Percentiles rank a stretch among this genome's conserved stretches.
These are phyloP conservation scores for Hibiscus trionum DNA, from an alignment of 345 rosid species.

Conservation along the genomic window DNA sequence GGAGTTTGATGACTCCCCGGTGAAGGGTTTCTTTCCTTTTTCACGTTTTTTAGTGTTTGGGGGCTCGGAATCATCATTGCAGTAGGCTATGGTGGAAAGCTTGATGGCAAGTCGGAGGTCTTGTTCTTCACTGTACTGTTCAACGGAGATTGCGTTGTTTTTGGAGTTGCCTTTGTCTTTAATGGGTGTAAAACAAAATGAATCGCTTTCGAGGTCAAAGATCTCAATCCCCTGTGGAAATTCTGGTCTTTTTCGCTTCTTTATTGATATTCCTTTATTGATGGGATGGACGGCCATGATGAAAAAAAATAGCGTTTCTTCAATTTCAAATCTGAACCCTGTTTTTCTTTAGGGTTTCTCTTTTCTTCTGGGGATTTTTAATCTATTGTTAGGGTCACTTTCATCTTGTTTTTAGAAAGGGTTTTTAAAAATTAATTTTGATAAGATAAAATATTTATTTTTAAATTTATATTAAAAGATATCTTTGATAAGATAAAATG, in stretches of 20 bases:
- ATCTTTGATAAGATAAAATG: too few relatives aligned
- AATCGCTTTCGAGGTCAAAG: constrained; percentile 17
- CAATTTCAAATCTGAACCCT: background rate
- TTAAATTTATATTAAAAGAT: too few relatives aligned
- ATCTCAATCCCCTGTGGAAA: background rate
- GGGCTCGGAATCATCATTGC: background rate
- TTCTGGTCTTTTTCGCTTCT: background rate
- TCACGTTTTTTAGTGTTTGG: background rate
- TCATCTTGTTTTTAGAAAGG: too few relatives aligned
- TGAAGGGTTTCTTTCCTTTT: background rate
- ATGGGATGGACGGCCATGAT: background rate
- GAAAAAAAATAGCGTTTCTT: background rate
- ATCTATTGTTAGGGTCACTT: too few relatives aligned
- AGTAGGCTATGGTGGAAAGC: background rate
- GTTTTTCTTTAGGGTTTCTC: background rate
- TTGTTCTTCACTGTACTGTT: constrained; percentile 30
- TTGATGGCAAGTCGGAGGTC: constrained; percentile 18
- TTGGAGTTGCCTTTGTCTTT: constrained; percentile 23
- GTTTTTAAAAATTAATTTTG: too few relatives aligned
- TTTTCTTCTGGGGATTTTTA: too few relatives aligned
- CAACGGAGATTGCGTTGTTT: constrained; percentile 34
- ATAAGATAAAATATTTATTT: too few relatives aligned
- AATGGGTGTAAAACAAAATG: constrained; percentile 9
- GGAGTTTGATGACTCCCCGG: constrained; percentile 15
- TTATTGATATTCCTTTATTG: background rate